Evolutionary conservation across 2,329 filamentous ascomycete genomes (phyloP).

Genomic region (Arthrinium puccinioides): DNA sequence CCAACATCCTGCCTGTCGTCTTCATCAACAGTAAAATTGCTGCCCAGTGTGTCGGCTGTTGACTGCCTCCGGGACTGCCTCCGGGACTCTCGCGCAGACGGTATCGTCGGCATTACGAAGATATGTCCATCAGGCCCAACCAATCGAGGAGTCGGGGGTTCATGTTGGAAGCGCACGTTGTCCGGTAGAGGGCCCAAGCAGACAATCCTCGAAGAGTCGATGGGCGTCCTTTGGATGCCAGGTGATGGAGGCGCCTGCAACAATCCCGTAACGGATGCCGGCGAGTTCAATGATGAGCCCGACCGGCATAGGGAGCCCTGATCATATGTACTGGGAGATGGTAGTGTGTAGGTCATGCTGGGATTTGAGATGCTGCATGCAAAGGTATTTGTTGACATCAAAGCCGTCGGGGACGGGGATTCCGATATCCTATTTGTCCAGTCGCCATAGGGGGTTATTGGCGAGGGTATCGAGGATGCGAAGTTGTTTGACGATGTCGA

Average conservation of each 20-base stretch:
- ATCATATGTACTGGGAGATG: conserved; percentile 16
- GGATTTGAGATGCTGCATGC: conserved; percentile 19
- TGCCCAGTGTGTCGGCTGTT: conserved; percentile 41
- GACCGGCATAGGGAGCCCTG: conserved; percentile 17
- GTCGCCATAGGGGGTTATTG: conserved; percentile 39
- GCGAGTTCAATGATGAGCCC: conserved; percentile 16
- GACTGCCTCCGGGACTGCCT: conserved; percentile 19
- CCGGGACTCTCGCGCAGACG: conserved; percentile 15
- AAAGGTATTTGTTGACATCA: conserved; percentile 21
- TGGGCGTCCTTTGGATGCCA: conserved; percentile 35
- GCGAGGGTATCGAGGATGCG: conserved; percentile 35
- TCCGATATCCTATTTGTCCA: conserved; percentile 30
- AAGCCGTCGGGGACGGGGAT: conserved; percentile 35
- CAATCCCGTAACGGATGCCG: conserved; percentile 10
- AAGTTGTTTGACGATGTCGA: conserved; percentile 25
- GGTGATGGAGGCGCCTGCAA: conserved; percentile 19
- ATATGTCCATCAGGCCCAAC: conserved; percentile 18
- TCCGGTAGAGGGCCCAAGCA: conserved; percentile 48
- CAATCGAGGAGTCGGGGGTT: conserved; percentile 18
- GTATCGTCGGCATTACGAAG: conserved; percentile 17
- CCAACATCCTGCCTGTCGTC: conserved; percentile 8
- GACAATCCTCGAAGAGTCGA: conserved; percentile 44
- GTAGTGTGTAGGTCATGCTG: conserved; percentile 13
- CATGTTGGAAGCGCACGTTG: conserved; percentile 32
- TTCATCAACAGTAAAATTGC: conserved; percentile 51